Conservation (phyloP, 164 flowering plant species). For the Brasenia schreberi region DNA sequence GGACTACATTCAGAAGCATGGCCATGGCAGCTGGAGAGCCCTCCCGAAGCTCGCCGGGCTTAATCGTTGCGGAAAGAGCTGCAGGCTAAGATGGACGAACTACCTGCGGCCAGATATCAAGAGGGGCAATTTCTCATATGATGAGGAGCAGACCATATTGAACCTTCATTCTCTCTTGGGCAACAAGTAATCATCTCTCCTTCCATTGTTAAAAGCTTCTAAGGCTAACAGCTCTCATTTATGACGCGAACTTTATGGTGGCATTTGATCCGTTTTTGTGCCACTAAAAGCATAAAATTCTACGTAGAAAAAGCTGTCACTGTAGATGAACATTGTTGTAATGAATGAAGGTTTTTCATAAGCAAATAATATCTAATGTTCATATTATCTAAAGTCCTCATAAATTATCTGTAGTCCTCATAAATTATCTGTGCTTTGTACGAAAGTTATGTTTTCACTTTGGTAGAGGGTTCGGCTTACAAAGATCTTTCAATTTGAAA, state of each 20-base stretch:
- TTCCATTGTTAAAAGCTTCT: neutral
- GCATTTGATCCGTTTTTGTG: neutral
- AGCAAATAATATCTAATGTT: too few species aligned
- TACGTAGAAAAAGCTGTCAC: too few species aligned
- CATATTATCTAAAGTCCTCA: too few species aligned
- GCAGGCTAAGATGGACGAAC: slow-evolving; percentile 49
- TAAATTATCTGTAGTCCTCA: too few species aligned
- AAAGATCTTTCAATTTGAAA: too few species aligned
- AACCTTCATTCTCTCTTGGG: slow-evolving; percentile 56
- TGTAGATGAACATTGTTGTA: too few species aligned
- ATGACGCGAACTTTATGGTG: neutral
- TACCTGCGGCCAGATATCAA: slow-evolving; percentile 47
- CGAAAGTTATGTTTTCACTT: too few species aligned
- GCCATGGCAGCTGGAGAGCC: slow-evolving; percentile 50
- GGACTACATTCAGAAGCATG: slow-evolving; percentile 27
- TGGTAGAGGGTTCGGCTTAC: too few species aligned
- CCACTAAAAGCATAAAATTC: too few species aligned
- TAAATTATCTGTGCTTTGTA: too few species aligned
- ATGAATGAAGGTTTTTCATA: too few species aligned
- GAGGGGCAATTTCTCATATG: slow-evolving; percentile 46
- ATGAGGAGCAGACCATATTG: slow-evolving; percentile 43
- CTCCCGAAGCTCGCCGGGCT: slow-evolving; percentile 50
- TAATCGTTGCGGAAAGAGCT: slow-evolving; percentile 66
- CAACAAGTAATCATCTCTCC: slow-evolving; percentile 33
- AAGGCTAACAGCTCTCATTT: too few species aligned